Conservation (phyloP, 2,329 filamentous ascomycete genomes). For the Coniochaeta pulveracea region DNA sequence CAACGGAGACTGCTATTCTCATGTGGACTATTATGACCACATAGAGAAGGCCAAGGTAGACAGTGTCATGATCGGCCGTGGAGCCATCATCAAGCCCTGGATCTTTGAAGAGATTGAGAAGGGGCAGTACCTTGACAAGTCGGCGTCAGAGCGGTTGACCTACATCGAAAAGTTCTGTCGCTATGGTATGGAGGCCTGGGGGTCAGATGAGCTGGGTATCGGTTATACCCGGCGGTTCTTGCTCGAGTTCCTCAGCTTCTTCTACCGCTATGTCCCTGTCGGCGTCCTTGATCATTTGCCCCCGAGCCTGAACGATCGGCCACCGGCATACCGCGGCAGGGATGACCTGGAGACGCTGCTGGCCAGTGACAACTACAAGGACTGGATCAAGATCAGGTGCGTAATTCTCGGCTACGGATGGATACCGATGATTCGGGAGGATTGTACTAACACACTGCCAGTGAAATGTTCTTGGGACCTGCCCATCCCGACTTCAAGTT, state of each 20-base stretch:
- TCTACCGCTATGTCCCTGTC: slow-evolving; percentile 81
- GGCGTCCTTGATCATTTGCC: slow-evolving; percentile 83
- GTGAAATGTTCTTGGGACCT: slow-evolving; percentile 95
- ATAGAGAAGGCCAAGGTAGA: slow-evolving; percentile 72
- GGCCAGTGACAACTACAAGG: slow-evolving; percentile 81
- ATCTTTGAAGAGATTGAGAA: slow-evolving; percentile 91
- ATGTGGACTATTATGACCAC: slow-evolving; percentile 74
- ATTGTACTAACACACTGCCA: slow-evolving; percentile 22
- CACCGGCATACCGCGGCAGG: slow-evolving; percentile 71
- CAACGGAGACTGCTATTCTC: slow-evolving; percentile 93
- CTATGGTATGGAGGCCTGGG: slow-evolving; percentile 90
- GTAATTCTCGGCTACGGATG: slow-evolving; percentile 17
- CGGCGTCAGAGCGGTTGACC: slow-evolving; percentile 69
- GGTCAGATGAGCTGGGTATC: slow-evolving; percentile 86
- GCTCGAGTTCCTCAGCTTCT: slow-evolving; percentile 91
- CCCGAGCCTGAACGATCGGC: slow-evolving; percentile 78
- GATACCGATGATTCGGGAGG: slow-evolving; percentile 5
- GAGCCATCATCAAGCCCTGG: slow-evolving; percentile 95
- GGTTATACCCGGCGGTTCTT: slow-evolving; percentile 86
- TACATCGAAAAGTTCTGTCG: slow-evolving; percentile 84
- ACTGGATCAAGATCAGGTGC: slow-evolving; percentile 98
- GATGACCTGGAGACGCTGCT: slow-evolving; percentile 92
- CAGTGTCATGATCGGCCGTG: slow-evolving; percentile 93
- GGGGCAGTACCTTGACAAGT: slow-evolving; percentile 93
- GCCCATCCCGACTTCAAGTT: slow-evolving; percentile 87